Conservation (phyloP, 73 alveolate genomes). For the Urostyla sp. region DNA sequence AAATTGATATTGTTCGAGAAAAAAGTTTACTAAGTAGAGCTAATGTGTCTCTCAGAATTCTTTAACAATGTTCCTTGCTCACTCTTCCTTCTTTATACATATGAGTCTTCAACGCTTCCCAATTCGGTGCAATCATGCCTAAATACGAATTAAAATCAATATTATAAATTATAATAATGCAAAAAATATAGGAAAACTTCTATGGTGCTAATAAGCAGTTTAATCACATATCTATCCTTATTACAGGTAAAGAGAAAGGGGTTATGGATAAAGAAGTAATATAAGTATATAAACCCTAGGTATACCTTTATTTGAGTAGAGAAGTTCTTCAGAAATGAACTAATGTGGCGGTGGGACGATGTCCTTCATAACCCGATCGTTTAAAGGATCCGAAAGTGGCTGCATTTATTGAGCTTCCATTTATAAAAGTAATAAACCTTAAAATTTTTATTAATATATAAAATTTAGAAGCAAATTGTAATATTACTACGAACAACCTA, state of each 20-base stretch:
- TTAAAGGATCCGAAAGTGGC: constrained; percentile 72
- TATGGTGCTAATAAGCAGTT: too few relatives aligned
- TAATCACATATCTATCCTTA: neutral
- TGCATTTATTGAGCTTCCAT: constrained; percentile 52
- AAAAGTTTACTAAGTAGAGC: constrained; percentile 37
- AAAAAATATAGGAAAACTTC: too few relatives aligned
- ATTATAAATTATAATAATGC: too few relatives aligned
- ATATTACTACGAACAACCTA: too few relatives aligned
- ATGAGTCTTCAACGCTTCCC: constrained; percentile 86
- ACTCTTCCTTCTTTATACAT: constrained; percentile 87
- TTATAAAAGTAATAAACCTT: neutral
- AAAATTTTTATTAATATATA: neutral
- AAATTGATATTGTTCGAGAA: neutral
- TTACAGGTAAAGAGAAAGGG: neutral
- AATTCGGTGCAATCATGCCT: constrained; percentile 79
- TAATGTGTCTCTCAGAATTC: constrained; percentile 75
- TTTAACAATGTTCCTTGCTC: constrained; percentile 75
- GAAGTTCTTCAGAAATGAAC: constrained; percentile 72
- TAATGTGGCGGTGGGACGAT: constrained; percentile 79
- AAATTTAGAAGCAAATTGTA: too few relatives aligned
- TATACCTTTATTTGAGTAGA: constrained; percentile 70
- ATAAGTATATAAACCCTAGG: too few relatives aligned
- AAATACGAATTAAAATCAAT: neutral
- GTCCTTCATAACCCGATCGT: constrained; percentile 77
- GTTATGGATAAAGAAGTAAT: neutral